Evolutionary conservation across 352 stramenopile genomes (phyloP).

Genomic region (Phytopythium sindhum): DNA sequence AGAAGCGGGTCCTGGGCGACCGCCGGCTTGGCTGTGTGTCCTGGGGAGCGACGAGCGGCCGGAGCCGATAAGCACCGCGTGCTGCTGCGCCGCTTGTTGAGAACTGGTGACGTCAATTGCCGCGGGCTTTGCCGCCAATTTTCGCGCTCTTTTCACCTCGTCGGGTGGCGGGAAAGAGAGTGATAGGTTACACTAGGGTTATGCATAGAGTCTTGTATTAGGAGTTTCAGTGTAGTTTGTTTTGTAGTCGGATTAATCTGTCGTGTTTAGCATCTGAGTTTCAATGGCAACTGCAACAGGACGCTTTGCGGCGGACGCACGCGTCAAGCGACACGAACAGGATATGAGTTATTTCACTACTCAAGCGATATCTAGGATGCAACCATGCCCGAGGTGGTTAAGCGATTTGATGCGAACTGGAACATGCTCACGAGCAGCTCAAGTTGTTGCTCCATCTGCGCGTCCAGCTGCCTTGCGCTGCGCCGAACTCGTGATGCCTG

Average conservation of each 20-base stretch:
- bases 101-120: neutral
- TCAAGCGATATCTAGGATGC: too few relatives aligned
- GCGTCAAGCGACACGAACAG: neutral
- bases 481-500: too few relatives aligned
- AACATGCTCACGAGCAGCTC: slow-evolving; percentile 54
- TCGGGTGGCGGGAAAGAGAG: neutral
- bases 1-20: neutral
- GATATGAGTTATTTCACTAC: too few relatives aligned
- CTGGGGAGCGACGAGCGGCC: too few relatives aligned
- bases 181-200: neutral
- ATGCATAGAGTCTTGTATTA: neutral
- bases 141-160: slow-evolving; percentile 1
- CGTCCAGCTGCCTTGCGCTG: slow-evolving; percentile 24
- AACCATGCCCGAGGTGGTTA: slow-evolving; percentile 28
- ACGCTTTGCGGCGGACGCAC: neutral
- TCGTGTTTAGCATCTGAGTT: neutral
- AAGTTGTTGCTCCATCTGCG: slow-evolving; percentile 27
- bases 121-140: neutral
- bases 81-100: neutral
- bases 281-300: neutral
- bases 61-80: neutral
- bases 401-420: slow-evolving; percentile 66
- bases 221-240: neutral
- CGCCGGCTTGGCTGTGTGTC: too few relatives aligned
- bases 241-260: neutral